Base-by-base conservation (phyloP, 352 stramenopile genomes). In the Pythium brassicae region DNA sequence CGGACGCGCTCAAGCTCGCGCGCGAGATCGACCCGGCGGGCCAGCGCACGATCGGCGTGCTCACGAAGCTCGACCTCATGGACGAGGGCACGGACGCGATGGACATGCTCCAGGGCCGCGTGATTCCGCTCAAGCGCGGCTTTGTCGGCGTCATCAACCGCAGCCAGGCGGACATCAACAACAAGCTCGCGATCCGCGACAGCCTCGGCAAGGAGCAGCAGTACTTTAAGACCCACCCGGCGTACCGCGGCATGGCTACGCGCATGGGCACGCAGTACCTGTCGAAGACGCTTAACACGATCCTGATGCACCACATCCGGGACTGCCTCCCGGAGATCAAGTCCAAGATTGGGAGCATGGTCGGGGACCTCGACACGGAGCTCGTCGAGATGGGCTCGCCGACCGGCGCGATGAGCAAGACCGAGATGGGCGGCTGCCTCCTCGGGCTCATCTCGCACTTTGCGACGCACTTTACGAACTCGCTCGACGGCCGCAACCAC, bases 1-100 rank as follows among this genome's bases (percentile, higher is more conserved):
- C 86, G 56, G 98, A 99, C 69, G 95, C 97, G 22, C 79, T 99
- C 46, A 98, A 99, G 69, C 89, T 99, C 73, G 97, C 97, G 25
- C 78, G 89, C 3, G 86, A 97, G 63, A 95, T 97, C 45, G 88
- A 97, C 62, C 80, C 80, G 0, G 82, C 94, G 12, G 97, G 98
- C 25, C 81, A 97, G 62, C 81, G 98, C 37, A 99, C 98, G 6
- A 98, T 99, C 62, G 98, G 98, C 42, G 97, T 99, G 43, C 78
- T 99, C 27, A 99, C 97, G 3, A 99, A 99, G 73, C 73, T 99
- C 22, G 98, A 99, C 72, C 85, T 99, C 42, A 99, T 99, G 97
- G 98, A 99, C 78, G 89, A 98, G 55, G 97, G 97, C 50, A 99
- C 97, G 10, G 97, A 99, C 76, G 96, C 95, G 8, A 74, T 90